Evolutionary conservation across 2,329 filamentous ascomycete genomes (phyloP), one percentile per base, ranked within the genome.

Genomic region (Phyllosticta paracitricarpa): DNA sequence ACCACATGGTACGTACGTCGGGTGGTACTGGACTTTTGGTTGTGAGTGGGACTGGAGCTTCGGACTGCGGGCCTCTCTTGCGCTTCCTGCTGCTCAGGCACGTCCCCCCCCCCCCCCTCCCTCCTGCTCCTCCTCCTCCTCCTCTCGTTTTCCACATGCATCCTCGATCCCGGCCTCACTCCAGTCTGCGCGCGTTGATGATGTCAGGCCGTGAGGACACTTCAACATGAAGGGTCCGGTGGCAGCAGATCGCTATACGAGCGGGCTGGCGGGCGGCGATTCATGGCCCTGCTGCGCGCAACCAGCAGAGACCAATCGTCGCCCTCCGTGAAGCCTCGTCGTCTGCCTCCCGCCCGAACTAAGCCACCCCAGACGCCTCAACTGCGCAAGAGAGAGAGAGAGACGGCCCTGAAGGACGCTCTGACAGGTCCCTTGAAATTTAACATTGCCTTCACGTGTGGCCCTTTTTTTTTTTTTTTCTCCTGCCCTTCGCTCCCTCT

Each of bases 371-470:
- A 59, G 58, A 56, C 58, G 58, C 30, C 58, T 52, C 52, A 60
- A 56, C 52, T 30, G 28, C 28, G 28, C 28, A 30, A 6, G 6
- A 30, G 9, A 28, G 26, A 28, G 5, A 24, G 58, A 60, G 51
- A 33, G 33, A 48, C 58, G 52, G 58, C 54, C 35, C 58, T 55
- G 54, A 54, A 25, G 54, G 26, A 61, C 35, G 59, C 59, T 54
- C 59, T 61, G 59, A 52, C 54, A 48, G 53, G 59, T 61, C 59
- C 59, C 59, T 58, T 54, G 52, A 61, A 61, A 57, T 61, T 61
- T 61, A 61, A 28, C 35, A 4, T 9, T 25, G 28, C 28, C 24
- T 56, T 35, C 54, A 22, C 17, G 40, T 48, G 40, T 48, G 6
- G 40, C 14, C 40, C 17, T n/a, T 30, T 30, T 30, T 30, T 30